Base-by-base conservation (phyloP, 306 rosid genomes). In the Fagus sylvatica region DNA sequence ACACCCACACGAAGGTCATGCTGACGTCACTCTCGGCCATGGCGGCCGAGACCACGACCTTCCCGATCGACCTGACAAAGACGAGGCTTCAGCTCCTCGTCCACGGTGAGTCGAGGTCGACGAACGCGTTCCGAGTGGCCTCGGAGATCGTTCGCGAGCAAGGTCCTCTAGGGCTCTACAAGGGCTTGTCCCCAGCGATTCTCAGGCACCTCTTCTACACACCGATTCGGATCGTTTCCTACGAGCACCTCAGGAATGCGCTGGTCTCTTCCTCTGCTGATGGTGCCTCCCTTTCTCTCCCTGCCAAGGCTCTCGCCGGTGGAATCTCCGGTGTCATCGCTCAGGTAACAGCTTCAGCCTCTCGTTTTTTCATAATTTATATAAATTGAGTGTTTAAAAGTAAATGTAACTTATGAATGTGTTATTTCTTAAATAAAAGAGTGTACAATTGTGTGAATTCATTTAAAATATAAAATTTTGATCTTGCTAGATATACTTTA, bases 11-110 rank as follows among this genome's bases (percentile, higher is more conserved):
- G 2, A 95, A 92, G 87, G 65, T 95, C 73, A 75, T 84, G 4
- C 74, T 90, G 43, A 84, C 96, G 2, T 88, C 93, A 53, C 32
- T 95, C 61, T 86, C 96, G 6, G 98, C 98, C 34, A 88, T 87
- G 92, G 91, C 78, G 86, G 98, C 98, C 13, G 97, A 95, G 88
- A 85, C 91, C 67, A 84, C 96, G 33, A 92, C 97, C 72, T 95
- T 95, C 46, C 98, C 98, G 0, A 78, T 95, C 33, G 98, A 92
- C 83, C 77, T 95, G 74, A 89, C 82, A 39, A 95, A 94, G 86
- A 95, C 96, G 7, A 87, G 93, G 88, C 97, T 92, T 41, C 98
- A 92, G 88, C 91, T 46, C 49, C 28, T 22, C 28, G 28, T 94
- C 61, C 97, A 89, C 59, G 93, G 94, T 4, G 88, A 91, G 82